These are phyloP conservation scores for Tulasnella sp. DNA, from an alignment of 768 basidiomycete genomes.

Conservation along the genomic window DNA sequence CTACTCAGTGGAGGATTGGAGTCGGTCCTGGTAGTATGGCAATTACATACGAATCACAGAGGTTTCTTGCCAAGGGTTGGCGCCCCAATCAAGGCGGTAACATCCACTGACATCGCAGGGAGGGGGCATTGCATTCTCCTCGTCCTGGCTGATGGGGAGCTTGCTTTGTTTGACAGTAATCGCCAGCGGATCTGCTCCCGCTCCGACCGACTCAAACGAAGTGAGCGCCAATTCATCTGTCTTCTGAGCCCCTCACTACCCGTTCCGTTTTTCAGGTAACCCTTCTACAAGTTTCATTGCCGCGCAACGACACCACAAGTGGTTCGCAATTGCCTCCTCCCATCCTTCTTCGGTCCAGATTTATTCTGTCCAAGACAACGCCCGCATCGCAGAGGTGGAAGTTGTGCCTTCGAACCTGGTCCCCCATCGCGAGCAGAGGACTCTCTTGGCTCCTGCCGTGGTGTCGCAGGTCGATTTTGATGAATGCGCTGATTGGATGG, in stretches of 20 bases:
- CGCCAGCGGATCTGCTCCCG: conserved; percentile 60
- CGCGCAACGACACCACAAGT: conserved; percentile 55
- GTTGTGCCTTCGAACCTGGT: conserved; percentile 88
- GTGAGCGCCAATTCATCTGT: conserved; percentile 31
- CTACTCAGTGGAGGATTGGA: conserved; percentile 92
- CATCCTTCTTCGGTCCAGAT: conserved; percentile 93
- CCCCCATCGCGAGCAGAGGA: conserved; percentile 64
- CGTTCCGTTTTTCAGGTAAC: too few relatives aligned
- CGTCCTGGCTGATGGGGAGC: conserved; percentile 68
- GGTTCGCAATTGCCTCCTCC: conserved; percentile 75
- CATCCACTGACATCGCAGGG: conserved; percentile 36
- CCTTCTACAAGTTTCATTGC: conserved; percentile 34
- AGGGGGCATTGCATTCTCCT: conserved; percentile 78
- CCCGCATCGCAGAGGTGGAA: conserved; percentile 75
- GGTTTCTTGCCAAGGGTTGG: conserved; percentile 91
- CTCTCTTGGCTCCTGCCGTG: conserved; percentile 52
- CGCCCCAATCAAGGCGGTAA: conserved; percentile 64
- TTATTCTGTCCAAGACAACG: conserved; percentile 60
- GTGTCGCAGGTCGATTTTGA: conserved; percentile 63
- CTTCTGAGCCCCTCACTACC: too few relatives aligned
- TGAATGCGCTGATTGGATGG: conserved; percentile 74
- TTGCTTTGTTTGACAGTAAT: conserved; percentile 58
- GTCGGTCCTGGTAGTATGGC: conserved; percentile 94
- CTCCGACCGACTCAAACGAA: conserved; percentile 66
- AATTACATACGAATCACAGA: conserved; percentile 72